phyloP scores from a whole-genome alignment of 768 basidiomycete genomes.

The Lactifluus hygrophoroides region DNA sequence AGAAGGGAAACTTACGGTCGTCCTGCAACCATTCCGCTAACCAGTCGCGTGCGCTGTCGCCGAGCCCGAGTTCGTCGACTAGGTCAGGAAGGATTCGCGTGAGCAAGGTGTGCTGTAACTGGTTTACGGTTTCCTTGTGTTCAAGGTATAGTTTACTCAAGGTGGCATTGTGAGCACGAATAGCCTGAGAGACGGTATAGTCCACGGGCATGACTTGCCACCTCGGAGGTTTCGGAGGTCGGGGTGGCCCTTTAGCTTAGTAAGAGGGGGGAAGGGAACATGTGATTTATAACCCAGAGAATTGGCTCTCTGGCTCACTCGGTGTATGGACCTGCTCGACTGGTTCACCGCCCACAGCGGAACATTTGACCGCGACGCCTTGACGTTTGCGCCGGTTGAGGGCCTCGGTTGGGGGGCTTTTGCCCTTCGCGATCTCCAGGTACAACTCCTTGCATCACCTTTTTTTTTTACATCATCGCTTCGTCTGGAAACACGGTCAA shows the following conservation, averaged over 20 bases:
- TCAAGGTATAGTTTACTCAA: conserved; percentile 43
- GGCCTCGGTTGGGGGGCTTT: conserved; percentile 59
- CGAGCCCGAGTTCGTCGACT: conserved; percentile 47
- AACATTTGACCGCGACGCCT: conserved; percentile 31
- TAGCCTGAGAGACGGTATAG: neutral
- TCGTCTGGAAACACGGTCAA: conserved; percentile 4
- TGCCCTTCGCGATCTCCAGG: conserved; percentile 63
- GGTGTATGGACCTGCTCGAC: conserved; percentile 28
- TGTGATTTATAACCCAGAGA: no score
- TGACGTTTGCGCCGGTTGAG: conserved; percentile 33
- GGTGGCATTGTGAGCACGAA: conserved; percentile 31
- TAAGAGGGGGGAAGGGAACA: no score
- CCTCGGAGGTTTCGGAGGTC: no score
- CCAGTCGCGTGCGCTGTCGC: conserved; percentile 39
- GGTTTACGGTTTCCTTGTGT: conserved; percentile 38
- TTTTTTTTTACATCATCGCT: neutral
- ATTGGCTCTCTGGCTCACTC: neutral
- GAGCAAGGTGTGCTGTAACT: conserved; percentile 44
- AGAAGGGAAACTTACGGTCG: conserved; percentile 39
- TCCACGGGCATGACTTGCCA: neutral
- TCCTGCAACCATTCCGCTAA: conserved; percentile 58
- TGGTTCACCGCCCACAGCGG: conserved; percentile 54
- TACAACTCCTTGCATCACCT: conserved; percentile 24
- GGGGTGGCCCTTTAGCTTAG: no score
- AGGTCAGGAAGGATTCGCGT: conserved; percentile 53